Base-by-base conservation (phyloP, 2,329 filamentous ascomycete genomes). In the Aspergillus quadricinctus region DNA sequence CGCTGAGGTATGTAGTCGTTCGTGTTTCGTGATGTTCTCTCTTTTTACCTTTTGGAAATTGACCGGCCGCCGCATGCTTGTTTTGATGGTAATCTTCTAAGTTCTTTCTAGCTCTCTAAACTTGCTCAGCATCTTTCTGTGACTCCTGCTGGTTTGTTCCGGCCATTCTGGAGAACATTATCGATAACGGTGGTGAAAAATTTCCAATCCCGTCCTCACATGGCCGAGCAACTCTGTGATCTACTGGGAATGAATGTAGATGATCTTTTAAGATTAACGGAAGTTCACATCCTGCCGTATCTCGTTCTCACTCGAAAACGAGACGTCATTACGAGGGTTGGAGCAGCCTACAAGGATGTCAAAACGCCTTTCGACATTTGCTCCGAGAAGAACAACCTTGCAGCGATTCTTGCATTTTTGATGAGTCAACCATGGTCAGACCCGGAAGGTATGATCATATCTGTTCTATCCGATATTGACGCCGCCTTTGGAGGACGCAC, bases 121-220 rank as follows among this genome's bases (percentile, higher is more conserved):
- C 80, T 97, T 50, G 88, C 92, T 1, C 82, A 87, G 52, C 77
- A 80, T 49, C 82, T 86, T 43, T 79, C 80, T 3, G 79, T 84
- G 40, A 87, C 84, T 1, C 82, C 87, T 1, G 80, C 82, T 28
- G 84, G 86, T 17, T 77, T 99, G 0, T 87, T 97, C 55, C 85
- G 87, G 54, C 92, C 93, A 0, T 97, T 92, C 71, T 97, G 93
- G 92, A 85, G 86, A 62, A 93, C 84, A 29, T 80, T 99, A 48
- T 92, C 91, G 0, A 88, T 93, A 57, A 83, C 87, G 50, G 87
- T 90, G 2, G 88, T 94, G 28, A 93, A 92, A 69, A 90, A 96
- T 64, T 81, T 97, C 58, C 81, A 88, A 23, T 81, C 83, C 49
- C 84, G 88, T 49, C 93, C 94, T n/a, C 90, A 94, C 65, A 88